Conservation (phyloP, 495 filamentous ascomycete species). For the Collariella sp. region DNA sequence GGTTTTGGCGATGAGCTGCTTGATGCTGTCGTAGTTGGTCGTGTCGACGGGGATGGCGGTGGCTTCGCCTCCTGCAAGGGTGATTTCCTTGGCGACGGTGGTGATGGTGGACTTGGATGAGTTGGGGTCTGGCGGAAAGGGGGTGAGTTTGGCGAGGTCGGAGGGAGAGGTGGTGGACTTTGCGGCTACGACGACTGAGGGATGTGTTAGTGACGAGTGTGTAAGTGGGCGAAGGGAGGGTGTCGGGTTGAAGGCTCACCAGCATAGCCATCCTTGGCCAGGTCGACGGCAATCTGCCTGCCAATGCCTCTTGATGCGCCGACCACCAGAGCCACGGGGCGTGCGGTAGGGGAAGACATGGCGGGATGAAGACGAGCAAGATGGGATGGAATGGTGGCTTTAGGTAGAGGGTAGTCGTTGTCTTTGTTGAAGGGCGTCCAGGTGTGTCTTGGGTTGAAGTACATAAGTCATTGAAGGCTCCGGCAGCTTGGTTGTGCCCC, state of each 20-base stretch:
- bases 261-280: conserved; percentile 61
- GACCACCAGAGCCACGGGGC: conserved; percentile 56
- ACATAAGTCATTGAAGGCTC: not conserved
- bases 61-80: conserved; percentile 53
- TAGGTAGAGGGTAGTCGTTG: too few relatives aligned
- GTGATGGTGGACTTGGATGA: conserved; percentile 69
- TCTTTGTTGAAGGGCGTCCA: not conserved
- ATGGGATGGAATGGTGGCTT: not conserved
- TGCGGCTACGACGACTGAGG: conserved; percentile 67
- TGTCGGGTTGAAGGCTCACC: conserved; percentile 36
- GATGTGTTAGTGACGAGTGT: not conserved
- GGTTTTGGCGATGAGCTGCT: conserved; percentile 52
- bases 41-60: conserved; percentile 64
- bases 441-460: not conserved
- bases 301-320: conserved; percentile 74
- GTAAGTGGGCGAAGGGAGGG: not conserved
- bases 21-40: conserved; percentile 53
- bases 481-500: not conserved
- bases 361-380: not conserved
- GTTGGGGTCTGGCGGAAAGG: conserved; percentile 80
- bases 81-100: conserved; percentile 75
- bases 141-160: conserved; percentile 43
- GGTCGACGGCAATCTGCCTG: conserved; percentile 66
- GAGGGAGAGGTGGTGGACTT: conserved; percentile 66
- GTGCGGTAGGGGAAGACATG: conserved; percentile 9